Conservation (phyloP, 768 basidiomycete genomes). For the Pleurotus citrinopileatus region DNA sequence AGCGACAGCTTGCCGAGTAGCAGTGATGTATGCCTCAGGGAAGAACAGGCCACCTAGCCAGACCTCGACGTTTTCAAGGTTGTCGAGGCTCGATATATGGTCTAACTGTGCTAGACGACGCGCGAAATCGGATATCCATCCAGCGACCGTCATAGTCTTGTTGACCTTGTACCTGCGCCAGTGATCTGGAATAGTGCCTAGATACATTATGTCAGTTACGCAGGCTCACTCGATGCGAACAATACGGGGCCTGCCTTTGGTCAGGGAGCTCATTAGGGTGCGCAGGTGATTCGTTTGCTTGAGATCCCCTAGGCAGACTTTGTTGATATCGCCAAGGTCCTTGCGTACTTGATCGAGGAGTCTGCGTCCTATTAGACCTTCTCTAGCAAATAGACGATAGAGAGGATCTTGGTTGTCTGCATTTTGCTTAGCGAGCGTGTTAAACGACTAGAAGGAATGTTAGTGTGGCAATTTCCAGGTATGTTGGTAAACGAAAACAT, state of each 20-base stretch:
- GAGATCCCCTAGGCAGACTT: slow-evolving; percentile 81
- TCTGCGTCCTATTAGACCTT: slow-evolving; percentile 75
- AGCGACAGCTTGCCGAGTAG: slow-evolving; percentile 93
- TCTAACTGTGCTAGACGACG: slow-evolving; percentile 84
- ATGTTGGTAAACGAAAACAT: slow-evolving; percentile 22
- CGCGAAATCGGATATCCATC: slow-evolving; percentile 82
- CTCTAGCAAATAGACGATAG: slow-evolving; percentile 84
- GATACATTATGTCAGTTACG: slow-evolving; percentile 13
- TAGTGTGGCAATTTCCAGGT: too few species aligned
- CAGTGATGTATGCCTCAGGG: slow-evolving; percentile 95
- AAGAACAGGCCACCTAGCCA: slow-evolving; percentile 96
- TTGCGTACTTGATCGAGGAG: slow-evolving; percentile 76
- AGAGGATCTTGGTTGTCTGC: slow-evolving; percentile 81
- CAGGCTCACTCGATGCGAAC: not conserved
- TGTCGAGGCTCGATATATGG: slow-evolving; percentile 60
- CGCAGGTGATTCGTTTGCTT: slow-evolving; percentile 97
- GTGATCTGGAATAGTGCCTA: slow-evolving; percentile 84
- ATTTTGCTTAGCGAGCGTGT: slow-evolving; percentile 59
- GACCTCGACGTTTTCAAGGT: slow-evolving; percentile 69
- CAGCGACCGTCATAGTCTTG: slow-evolving; percentile 75
- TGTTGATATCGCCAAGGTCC: slow-evolving; percentile 79
- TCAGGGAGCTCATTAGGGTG: slow-evolving; percentile 84
- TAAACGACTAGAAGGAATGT: slow-evolving; percentile 50
- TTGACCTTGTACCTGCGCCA: slow-evolving; percentile 91
- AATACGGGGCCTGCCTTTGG: slow-evolving; percentile 61